These are phyloP conservation scores for Tinospora cordifolia DNA, from an alignment of 164 flowering plant species.

Conservation along the genomic window DNA sequence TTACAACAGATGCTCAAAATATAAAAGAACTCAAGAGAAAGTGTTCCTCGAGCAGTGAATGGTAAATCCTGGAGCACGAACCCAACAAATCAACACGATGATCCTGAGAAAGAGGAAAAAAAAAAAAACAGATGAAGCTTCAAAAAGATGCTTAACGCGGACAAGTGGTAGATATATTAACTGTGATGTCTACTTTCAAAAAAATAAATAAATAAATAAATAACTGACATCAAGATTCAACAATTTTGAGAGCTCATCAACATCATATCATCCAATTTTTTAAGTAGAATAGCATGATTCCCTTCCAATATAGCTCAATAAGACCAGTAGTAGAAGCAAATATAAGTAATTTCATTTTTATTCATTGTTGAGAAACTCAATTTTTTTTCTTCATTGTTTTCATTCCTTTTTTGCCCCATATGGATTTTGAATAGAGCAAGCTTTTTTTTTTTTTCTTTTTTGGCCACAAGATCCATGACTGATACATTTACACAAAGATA, in stretches of 20 bases:
- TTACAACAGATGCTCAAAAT: constrained; percentile 32
- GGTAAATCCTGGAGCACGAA: constrained; percentile 15
- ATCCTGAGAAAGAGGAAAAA: constrained; percentile 17
- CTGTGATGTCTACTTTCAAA: not conserved
- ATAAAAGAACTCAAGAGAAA: constrained; percentile 24
- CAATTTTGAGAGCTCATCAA: too few species aligned
- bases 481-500: not conserved
- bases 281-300: not conserved
- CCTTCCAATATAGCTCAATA: not conserved
- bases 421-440: too few species aligned
- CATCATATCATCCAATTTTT: not conserved
- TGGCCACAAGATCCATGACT: not conserved
- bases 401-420: too few species aligned
- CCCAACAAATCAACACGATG: constrained; percentile 19
- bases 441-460: too few species aligned
- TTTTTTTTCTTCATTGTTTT: too few species aligned
- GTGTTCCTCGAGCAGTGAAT: constrained; percentile 10
- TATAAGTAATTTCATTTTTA: too few species aligned
- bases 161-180: not conserved
- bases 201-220: too few species aligned
- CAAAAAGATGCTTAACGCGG: not conserved
- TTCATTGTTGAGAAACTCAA: too few species aligned
- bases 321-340: not conserved
- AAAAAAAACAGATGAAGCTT: constrained; percentile 4
- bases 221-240: too few species aligned